Evolutionary conservation across 495 filamentous ascomycete genomes (phyloP).

Genomic region (Xylaria longipes): DNA sequence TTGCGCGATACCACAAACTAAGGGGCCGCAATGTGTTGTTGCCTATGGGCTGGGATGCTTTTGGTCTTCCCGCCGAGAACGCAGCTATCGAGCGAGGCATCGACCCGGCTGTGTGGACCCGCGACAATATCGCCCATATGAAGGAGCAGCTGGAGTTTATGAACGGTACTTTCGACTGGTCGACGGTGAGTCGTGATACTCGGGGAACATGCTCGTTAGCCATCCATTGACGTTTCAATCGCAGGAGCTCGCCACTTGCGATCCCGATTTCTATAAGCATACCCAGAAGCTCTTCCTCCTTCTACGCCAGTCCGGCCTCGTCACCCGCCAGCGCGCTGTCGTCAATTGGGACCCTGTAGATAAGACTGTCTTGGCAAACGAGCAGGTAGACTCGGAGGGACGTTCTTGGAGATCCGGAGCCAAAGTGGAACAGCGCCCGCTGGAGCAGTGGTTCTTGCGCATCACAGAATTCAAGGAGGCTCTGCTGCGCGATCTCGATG

Average conservation of each 20-base stretch:
- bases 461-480: constrained; percentile 79
- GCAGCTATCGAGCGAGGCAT: constrained; percentile 88
- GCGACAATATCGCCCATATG: constrained; percentile 79
- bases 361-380: constrained; percentile 87
- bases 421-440: constrained; percentile 76
- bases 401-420: constrained; percentile 88
- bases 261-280: constrained; percentile 85
- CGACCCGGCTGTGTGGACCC: constrained; percentile 80
- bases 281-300: constrained; percentile 85
- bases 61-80: constrained; percentile 90
- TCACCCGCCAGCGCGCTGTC: constrained; percentile 77
- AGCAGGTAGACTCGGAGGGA: constrained; percentile 85
- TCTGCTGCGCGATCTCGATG: constrained; percentile 75
- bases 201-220: not conserved
- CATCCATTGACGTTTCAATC: constrained; percentile 23
- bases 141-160: constrained; percentile 79
- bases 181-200: constrained; percentile 64
- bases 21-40: constrained; percentile 78
- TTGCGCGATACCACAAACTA: constrained; percentile 79
- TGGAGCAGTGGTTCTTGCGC: constrained; percentile 90
- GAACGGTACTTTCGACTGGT: constrained; percentile 83
- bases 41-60: constrained; percentile 94
- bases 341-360: constrained; percentile 94
- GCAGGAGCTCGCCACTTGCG: constrained; percentile 83
- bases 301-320: constrained; percentile 72